Base-by-base conservation (phyloP, 495 filamentous ascomycete genomes). In the Penicillium pancosmium region DNA sequence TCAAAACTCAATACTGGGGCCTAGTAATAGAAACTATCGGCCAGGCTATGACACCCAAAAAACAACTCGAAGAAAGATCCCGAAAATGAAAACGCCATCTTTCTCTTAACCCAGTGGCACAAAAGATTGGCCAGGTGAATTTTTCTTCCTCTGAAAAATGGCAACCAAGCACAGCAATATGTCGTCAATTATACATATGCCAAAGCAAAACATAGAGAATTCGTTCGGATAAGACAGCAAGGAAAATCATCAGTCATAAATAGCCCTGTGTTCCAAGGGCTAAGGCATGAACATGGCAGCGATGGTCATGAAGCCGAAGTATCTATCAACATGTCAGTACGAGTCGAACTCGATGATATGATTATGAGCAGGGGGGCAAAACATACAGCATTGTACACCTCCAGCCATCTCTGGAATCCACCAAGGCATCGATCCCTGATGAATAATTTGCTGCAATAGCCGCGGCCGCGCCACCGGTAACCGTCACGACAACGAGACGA, bases 401-500 rank as follows among this genome's bases (percentile, higher is more conserved):
- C 76, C 76, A 79, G 10, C 74, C 76, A 66, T 79, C 74, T 33
- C 65, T 62, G 2, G 74, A 74, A 31, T 71, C 71, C 36, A 75
- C 71, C 5, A 78, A 57, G 0, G 67, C 66, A 16, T 77, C 73
- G 31, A 70, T 60, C 3, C 74, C 74, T n/a, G 72, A 60, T 2
- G 73, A 74, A 43, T 70, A 72, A 44, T 68, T 70, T 25, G 74
- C 72, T 18, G 74, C 73, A 46, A 78, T 65, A 12, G 71, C 71
- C 35, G 74, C 67, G 4, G 73, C 69, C 2, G 74, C 73, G 36
- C 73, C 73, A 25, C 72, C 69, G 25, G 72, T 69, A 2, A 79
- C 64, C 2, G 73, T 73, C 1, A 82, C 79, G 27, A 85, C 76
- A 0, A 80, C 78, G 49, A 87, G 70, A 31, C 84, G 77, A 16